Evolutionary conservation across 164 flowering plant species (phyloP), one percentile per base, ranked within the genome.

Genomic region (Cinnamomum micranthum): DNA sequence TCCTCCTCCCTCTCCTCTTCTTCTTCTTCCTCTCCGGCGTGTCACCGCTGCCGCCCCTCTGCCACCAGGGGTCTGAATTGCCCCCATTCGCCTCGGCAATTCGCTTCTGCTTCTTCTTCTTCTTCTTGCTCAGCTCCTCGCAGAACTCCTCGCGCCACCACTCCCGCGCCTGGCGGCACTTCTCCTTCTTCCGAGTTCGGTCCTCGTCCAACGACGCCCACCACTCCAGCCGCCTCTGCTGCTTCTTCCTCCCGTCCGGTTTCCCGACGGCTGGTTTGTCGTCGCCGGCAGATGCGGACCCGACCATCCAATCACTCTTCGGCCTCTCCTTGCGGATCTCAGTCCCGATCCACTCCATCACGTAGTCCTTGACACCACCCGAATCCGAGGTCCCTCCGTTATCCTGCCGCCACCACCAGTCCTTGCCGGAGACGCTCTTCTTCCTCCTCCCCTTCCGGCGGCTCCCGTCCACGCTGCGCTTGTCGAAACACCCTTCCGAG

Each of bases 141-240:
- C 97, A 89, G 69, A 87, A 93, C 80, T 92, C 97, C 74, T 95
- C 99, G 83, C 87, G 86, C 96, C 97, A 92, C 99, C 99, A 95
- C 76, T 92, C 96, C 79, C 91, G 80, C 0, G 91, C 89, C 80
- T 82, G 87, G 77, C 94, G 81, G 60, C 65, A 78, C 79, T 86
- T 88, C 70, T 89, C 87, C 82, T 84, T 88, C 88, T 81, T 87
- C 59, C 74, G 20, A 10, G 51, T 31, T 51, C 75, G 82, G 24
- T 85, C 91, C 77, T 87, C 88, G 33, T 95, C 97, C 81, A 90
- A 62, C 0, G 94, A 84, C 0, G 81, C 79, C 98, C 98, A 92
- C 97, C 97, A 93, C 35, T 95, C 97, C 71, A 90, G 78, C 19
- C 86, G 83, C 82, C 75, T 87, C 77, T 71, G 82, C 11, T 77